Evolutionary conservation across 176 grass and related monocot species (phyloP).

Genomic region (Oryza coarctata): DNA sequence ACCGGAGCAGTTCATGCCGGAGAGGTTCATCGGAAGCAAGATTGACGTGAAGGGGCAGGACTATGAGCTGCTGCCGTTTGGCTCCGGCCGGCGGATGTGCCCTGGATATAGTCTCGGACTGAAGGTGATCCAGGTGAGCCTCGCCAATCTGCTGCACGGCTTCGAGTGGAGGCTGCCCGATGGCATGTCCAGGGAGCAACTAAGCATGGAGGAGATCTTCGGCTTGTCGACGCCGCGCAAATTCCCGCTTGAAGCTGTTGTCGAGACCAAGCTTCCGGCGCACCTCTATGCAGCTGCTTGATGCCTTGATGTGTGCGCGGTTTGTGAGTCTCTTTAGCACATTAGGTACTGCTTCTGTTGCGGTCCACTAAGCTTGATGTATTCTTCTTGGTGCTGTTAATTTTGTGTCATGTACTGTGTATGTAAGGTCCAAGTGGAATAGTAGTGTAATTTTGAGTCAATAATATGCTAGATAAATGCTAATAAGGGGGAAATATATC

Average conservation of each 20-base stretch:
- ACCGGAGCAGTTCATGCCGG: slow-evolving; percentile 53
- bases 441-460: background rate
- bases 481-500: too few species aligned
- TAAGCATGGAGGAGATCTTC: slow-evolving; percentile 71
- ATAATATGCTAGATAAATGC: background rate
- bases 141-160: slow-evolving; percentile 66
- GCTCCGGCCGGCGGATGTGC: slow-evolving; percentile 67
- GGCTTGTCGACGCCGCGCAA: slow-evolving; percentile 52
- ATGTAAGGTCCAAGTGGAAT: background rate
- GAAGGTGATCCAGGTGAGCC: slow-evolving; percentile 68
- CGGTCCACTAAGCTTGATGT: background rate
- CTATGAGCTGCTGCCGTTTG: slow-evolving; percentile 65
- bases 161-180: slow-evolving; percentile 56
- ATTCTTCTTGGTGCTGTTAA: background rate
- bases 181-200: slow-evolving; percentile 39
- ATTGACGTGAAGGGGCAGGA: slow-evolving; percentile 74
- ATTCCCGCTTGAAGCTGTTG: slow-evolving; percentile 34
- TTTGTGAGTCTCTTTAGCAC: too few species aligned
- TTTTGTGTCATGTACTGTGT: background rate
- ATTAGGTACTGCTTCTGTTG: background rate
- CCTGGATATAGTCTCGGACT: slow-evolving; percentile 64
- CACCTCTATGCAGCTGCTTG: slow-evolving; percentile 37
- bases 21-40: slow-evolving; percentile 47
- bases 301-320: background rate
- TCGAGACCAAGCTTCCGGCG: slow-evolving; percentile 43